These are phyloP conservation scores for Plenodomus biglobosus DNA, from an alignment of 2,329 filamentous ascomycete genomes.

Conservation along the genomic window DNA sequence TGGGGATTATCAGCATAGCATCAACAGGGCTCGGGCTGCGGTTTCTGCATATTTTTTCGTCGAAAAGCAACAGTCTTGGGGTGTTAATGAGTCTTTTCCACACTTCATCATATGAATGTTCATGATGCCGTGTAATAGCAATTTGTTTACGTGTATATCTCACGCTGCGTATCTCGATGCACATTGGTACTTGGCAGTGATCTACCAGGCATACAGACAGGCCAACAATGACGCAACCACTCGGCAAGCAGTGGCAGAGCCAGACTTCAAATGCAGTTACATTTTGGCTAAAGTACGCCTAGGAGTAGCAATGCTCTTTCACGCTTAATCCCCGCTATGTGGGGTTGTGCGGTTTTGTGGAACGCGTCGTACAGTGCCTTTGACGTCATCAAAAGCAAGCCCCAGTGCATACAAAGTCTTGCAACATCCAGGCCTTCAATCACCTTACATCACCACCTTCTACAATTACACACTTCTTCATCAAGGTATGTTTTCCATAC, in stretches of 20 bases:
- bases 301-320: background rate
- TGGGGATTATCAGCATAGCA: slow-evolving; percentile 21
- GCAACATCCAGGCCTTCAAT: slow-evolving; percentile 7
- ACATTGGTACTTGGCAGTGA: no score
- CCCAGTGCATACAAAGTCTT: slow-evolving; percentile 17
- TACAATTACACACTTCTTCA: background rate
- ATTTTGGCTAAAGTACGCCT: background rate
- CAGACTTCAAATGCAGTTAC: background rate
- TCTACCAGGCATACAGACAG: background rate
- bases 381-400: slow-evolving; percentile 19
- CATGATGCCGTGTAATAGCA: background rate
- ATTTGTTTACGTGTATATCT: background rate
- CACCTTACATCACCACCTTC: slow-evolving; percentile 5
- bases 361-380: background rate
- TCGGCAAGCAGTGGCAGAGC: background rate
- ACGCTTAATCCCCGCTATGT: background rate
- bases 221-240: background rate
- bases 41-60: slow-evolving; percentile 9
- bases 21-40: slow-evolving; percentile 14
- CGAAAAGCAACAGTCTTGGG: slow-evolving; percentile 22
- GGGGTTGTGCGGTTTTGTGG: slow-evolving; percentile 9
- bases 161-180: background rate
- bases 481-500: slow-evolving; percentile 15
- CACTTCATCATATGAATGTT: slow-evolving; percentile 3
- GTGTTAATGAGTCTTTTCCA: slow-evolving; percentile 18